These are phyloP conservation scores for Phytophthora cactorum DNA, from an alignment of 352 stramenopile genomes.

Conservation along the genomic window DNA sequence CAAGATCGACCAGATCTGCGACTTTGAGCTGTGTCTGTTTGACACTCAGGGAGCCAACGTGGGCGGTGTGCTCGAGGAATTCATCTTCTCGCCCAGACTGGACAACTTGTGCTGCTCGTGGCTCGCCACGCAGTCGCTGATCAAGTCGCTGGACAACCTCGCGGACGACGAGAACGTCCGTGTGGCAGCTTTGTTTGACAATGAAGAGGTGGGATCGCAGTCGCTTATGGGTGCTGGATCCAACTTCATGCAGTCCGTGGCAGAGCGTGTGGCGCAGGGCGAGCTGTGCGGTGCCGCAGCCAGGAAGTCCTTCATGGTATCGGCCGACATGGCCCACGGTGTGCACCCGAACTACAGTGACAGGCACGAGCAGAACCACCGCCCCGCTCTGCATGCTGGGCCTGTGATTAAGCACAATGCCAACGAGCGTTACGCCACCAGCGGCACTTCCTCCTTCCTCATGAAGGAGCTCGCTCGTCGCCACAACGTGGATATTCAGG, in stretches of 20 bases:
- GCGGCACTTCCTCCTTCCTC: conserved; percentile 91
- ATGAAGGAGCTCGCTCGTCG: conserved; percentile 92
- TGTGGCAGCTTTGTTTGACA: conserved; percentile 97
- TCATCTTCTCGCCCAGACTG: conserved; percentile 96
- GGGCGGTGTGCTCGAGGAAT: conserved; percentile 94
- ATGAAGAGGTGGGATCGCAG: conserved; percentile 97
- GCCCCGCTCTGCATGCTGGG: conserved; percentile 91
- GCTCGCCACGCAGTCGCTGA: conserved; percentile 85
- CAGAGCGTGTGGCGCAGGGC: conserved; percentile 62
- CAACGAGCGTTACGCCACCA: conserved; percentile 98
- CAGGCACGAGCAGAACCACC: conserved; percentile 96
- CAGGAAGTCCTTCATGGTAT: conserved; percentile 88
- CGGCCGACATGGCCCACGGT: conserved; percentile 97
- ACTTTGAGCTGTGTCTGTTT: conserved; percentile 97
- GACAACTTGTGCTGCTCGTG: conserved; percentile 98
- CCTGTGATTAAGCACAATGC: conserved; percentile 99
- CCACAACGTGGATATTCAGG: conserved; percentile 90
- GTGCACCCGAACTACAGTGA: conserved; percentile 98
- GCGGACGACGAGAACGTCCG: conserved; percentile 84
- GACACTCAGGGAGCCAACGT: conserved; percentile 95
- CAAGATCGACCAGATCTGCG: conserved; percentile 89
- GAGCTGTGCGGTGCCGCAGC: conserved; percentile 57
- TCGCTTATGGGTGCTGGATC: conserved; percentile 88
- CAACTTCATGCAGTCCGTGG: conserved; percentile 80
- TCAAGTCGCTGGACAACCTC: conserved; percentile 80